These are phyloP conservation scores for Lepidium aucheri DNA, from an alignment of 345 rosid genomes.

Conservation along the genomic window DNA sequence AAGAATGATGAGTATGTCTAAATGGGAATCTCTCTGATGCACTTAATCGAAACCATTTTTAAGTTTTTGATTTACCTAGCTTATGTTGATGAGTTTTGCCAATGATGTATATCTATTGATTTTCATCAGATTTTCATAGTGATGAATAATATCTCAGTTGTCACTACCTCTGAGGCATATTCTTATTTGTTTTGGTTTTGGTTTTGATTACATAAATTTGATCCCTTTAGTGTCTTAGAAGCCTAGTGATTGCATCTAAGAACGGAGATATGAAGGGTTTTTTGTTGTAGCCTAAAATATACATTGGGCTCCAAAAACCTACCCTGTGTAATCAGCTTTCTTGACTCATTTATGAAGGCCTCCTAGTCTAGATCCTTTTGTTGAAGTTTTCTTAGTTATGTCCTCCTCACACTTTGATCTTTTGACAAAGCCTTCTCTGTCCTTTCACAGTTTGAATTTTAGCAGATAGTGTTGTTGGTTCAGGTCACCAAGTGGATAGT, in stretches of 20 bases:
- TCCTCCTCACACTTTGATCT: no score
- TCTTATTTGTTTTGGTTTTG: background rate
- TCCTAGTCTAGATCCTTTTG: background rate
- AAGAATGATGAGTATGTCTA: slow-evolving; percentile 29
- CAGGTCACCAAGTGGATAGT: background rate
- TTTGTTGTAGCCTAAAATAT: slow-evolving; percentile 20
- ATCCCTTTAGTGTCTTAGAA: background rate
- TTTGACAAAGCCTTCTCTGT: no score
- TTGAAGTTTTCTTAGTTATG: no score
- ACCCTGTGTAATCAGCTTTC: slow-evolving; percentile 22
- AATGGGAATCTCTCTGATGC: slow-evolving; percentile 37
- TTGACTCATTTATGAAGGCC: slow-evolving; percentile 23
- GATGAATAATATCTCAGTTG: slow-evolving; percentile 26
- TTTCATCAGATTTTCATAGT: slow-evolving; percentile 17
- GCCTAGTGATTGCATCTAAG: slow-evolving; percentile 32
- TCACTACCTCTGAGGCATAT: slow-evolving; percentile 32
- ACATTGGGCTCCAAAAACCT: slow-evolving; percentile 17
- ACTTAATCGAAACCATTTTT: background rate
- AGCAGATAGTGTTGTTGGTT: background rate
- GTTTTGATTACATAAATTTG: background rate
- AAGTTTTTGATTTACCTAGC: no score
- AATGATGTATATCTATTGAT: slow-evolving; percentile 16
- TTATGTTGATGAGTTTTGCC: background rate
- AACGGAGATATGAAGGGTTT: slow-evolving; percentile 34
- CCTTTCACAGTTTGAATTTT: background rate